phyloP scores from a whole-genome alignment of 768 basidiomycete species.

The Pisolithus albus region DNA sequence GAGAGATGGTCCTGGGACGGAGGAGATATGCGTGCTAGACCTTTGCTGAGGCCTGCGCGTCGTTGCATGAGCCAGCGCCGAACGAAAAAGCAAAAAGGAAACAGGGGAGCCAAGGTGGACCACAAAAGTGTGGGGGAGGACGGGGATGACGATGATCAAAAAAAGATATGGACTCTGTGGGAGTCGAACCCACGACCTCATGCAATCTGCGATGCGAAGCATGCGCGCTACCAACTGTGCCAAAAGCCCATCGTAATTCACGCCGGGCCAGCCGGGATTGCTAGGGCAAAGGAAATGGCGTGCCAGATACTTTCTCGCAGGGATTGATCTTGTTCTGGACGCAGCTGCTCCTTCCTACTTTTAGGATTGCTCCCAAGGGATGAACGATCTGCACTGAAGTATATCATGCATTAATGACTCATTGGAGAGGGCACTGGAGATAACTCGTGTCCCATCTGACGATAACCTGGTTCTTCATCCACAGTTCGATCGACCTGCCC shows the following conservation, averaged over 20 bases:
- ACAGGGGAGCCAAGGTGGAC: too few relatives aligned
- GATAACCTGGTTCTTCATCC: too few relatives aligned
- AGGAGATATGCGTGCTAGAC: conserved; percentile 52
- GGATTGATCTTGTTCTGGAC: not conserved
- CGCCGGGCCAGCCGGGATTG: too few relatives aligned
- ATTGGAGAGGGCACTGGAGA: too few relatives aligned
- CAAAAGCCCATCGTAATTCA: conserved; percentile 35
- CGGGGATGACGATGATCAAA: not conserved
- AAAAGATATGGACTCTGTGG: conserved; percentile 40
- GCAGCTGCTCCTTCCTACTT: not conserved
- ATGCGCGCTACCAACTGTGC: conserved; percentile 57
- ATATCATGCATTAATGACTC: too few relatives aligned
- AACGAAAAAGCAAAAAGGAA: too few relatives aligned
- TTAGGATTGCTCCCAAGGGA: not conserved
- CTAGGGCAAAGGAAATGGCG: too few relatives aligned
- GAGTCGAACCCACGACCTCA: conserved; percentile 56
- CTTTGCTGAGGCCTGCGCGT: conserved; percentile 40
- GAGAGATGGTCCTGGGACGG: conserved; percentile 33
- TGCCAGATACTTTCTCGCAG: too few relatives aligned
- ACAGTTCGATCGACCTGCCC: too few relatives aligned
- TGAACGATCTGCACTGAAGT: not conserved
- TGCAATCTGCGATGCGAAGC: conserved; percentile 45
- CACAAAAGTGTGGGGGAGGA: conserved; percentile 1
- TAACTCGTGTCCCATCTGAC: too few relatives aligned
- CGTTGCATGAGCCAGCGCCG: conserved; percentile 44